Evolutionary conservation across 306 rosid species (phyloP).

Genomic region (Echinosophora koreensis): DNA sequence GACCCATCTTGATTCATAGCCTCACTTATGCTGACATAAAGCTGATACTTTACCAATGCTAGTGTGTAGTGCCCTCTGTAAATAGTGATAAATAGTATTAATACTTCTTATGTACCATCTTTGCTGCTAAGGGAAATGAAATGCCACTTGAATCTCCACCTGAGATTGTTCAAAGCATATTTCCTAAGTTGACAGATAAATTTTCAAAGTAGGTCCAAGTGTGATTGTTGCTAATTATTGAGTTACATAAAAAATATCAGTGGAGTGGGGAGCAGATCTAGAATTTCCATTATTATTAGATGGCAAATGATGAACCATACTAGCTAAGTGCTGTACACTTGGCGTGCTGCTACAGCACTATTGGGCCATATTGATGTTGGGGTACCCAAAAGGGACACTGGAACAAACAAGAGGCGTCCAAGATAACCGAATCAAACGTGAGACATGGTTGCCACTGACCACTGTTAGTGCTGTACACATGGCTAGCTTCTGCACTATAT

Average conservation of each 20-base stretch:
- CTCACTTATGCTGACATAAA: not conserved
- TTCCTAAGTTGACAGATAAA: conserved; percentile 1
- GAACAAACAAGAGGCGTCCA: not conserved
- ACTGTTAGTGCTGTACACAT: conserved; percentile 61
- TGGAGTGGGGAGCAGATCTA: conserved; percentile 35
- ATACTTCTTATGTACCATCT: not conserved
- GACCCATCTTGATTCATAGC: not conserved
- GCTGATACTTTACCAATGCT: not conserved
- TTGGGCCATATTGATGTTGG: not conserved
- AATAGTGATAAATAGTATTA: conserved; percentile 11
- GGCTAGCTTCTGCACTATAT: conserved; percentile 30
- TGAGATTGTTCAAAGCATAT: not conserved
- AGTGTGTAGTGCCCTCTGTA: not conserved
- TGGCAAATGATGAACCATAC: conserved; percentile 1
- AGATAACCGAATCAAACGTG: not conserved
- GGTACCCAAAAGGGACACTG: not conserved
- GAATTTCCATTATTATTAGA: conserved; percentile 41
- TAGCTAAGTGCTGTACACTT: conserved; percentile 49
- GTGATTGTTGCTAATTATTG: conserved; percentile 8
- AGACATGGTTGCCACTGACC: conserved; percentile 42
- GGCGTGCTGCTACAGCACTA: conserved; percentile 17
- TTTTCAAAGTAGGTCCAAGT: not conserved
- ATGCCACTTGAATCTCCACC: not conserved
- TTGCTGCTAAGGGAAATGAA: not conserved
- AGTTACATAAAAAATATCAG: not conserved